Evolutionary conservation across 192 early-diverging fungal species (phyloP).

Genomic region (Anaeromyces robustus): DNA sequence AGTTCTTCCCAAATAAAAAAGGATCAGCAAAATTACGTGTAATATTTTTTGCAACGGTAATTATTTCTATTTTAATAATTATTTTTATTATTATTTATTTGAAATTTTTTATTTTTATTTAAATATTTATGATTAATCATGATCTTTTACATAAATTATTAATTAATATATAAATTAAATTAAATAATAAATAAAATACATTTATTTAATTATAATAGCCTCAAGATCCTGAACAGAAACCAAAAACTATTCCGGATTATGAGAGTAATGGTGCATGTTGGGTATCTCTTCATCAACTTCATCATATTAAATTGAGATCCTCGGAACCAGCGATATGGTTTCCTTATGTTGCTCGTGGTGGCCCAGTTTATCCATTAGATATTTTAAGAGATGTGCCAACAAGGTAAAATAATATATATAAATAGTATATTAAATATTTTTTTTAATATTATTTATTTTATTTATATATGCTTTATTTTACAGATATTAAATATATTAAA

Average conservation of each 20-base stretch:
- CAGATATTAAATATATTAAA: too few species aligned
- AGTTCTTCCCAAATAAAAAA: background rate
- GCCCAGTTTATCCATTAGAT: background rate
- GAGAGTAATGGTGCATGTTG: background rate
- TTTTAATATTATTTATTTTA: too few species aligned
- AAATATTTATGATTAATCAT: too few species aligned
- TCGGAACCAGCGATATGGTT: background rate
- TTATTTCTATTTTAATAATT: too few species aligned
- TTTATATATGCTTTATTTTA: too few species aligned
- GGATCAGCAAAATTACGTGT: background rate
- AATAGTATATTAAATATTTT: too few species aligned
- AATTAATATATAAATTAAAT: too few species aligned
- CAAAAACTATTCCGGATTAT: background rate
- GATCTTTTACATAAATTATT: too few species aligned
- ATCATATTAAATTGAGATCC: background rate
- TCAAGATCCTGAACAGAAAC: background rate
- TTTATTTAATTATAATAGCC: background rate
- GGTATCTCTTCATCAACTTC: background rate
- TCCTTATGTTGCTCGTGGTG: background rate
- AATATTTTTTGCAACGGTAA: background rate
- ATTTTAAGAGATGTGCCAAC: background rate
- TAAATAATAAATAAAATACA: too few species aligned
- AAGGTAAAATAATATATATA: background rate
- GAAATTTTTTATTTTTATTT: too few species aligned
- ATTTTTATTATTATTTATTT: too few species aligned